Conservation (phyloP, 495 filamentous ascomycete genomes). For the Podospora appendiculata region DNA sequence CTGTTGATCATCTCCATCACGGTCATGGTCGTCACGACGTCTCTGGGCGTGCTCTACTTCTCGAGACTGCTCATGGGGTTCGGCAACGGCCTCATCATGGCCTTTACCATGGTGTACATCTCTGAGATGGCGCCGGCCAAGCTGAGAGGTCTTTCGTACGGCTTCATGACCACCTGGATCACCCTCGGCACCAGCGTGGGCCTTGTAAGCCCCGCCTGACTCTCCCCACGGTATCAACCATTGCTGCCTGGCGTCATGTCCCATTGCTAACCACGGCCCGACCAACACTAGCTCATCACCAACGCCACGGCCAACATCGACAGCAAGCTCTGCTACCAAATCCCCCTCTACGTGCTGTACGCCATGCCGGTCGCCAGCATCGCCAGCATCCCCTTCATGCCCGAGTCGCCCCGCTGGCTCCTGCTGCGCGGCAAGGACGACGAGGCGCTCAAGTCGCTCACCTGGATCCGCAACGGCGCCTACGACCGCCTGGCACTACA, state of each 20-base stretch:
- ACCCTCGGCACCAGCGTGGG: not conserved
- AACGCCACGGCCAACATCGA: not conserved
- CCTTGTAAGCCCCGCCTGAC: not conserved
- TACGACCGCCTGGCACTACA: conserved; percentile 2
- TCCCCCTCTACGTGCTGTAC: not conserved
- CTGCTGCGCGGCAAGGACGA: conserved; percentile 2
- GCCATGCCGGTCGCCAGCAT: not conserved
- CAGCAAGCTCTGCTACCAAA: conserved; percentile 2
- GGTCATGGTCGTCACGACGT: conserved; percentile 1
- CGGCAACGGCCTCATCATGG: conserved; percentile 4
- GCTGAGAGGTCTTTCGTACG: conserved; percentile 1
- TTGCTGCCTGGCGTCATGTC: not conserved
- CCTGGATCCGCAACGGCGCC: conserved; percentile 4
- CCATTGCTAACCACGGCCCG: not conserved
- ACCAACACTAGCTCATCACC: not conserved
- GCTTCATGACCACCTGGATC: conserved; percentile 5
- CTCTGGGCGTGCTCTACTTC: not conserved
- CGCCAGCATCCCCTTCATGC: not conserved
- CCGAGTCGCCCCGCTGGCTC: conserved; percentile 5
- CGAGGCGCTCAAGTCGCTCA: conserved; percentile 3
- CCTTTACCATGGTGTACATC: conserved; percentile 3
- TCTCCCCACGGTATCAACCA: no score
- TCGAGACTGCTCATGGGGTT: conserved; percentile 1
- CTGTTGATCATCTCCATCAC: not conserved
- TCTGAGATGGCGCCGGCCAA: conserved; percentile 1